Base-by-base conservation (phyloP, 768 basidiomycete genomes). In the Epithele typhae region DNA sequence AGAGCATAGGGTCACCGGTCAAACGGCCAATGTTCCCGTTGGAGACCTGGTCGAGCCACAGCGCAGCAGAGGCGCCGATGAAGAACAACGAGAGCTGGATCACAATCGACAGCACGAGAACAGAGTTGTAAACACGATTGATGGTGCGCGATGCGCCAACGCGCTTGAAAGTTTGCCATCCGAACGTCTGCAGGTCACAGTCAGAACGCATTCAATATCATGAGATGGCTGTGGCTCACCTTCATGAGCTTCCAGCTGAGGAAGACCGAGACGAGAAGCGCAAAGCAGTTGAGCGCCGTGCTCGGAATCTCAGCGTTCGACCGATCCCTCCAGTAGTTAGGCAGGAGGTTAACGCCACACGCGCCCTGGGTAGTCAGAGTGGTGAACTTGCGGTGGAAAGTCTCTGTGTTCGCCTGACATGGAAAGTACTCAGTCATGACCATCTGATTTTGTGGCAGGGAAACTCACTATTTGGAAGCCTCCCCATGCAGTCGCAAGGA, bases 91-190 rank as follows among this genome's bases (percentile, higher is more conserved):
- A 78, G n/a, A 91, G 67, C 57, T 89, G 88, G 40, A 89, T 79
- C 33, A 76, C 71, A 55, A 86, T 85, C 5, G 84, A 87, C 46
- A 89, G 66, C 14, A 74, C 68, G 33, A 89, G 73, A 46, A 88
- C 81, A 38, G 81, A 67, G 62, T 80, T 85, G 72, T 91, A 91
- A 49, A 86, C 64, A 27, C 81, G 76, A 63, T 84, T 86, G 65
- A 91, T 87, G 10, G 71, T 72, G 54, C 78, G 66, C 5, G 82
- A 86, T 10, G 88, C 87, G 30, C 88, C 87, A 42, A 90, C 79
- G 46, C 87, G 84, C 64, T 88, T 88, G 75, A 90, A 92, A 0
- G 87, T 92, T 64, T 87, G 85, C 87, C 87, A 92, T 36, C 88
- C 85, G 61, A 87, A 91, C 14, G 73, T 58, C 84, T 87, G 44